Base-by-base conservation (phyloP, 78 protist species). In the Paratrimastix pyriformis region DNA sequence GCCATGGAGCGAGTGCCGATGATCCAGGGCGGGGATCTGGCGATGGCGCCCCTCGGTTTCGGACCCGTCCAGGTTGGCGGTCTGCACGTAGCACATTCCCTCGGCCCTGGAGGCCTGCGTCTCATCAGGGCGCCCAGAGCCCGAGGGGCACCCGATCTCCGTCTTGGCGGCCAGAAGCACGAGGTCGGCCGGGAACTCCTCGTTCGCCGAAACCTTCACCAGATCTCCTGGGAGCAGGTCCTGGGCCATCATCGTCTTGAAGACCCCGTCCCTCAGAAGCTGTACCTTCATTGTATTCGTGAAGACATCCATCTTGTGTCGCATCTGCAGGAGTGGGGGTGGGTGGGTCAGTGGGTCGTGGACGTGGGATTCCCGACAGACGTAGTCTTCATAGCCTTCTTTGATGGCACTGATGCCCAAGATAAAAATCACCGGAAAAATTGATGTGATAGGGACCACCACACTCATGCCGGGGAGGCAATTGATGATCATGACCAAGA, bases 21-120 rank as follows among this genome's bases (percentile, higher is more conserved):
- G n/a, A n/a, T n/a, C n/a, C n/a, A n/a, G n/a, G n/a, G n/a, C n/a
- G n/a, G n/a, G n/a, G n/a, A n/a, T n/a, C n/a, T n/a, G n/a, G n/a
- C n/a, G n/a, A n/a, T n/a, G n/a, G n/a, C n/a, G n/a, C n/a, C n/a
- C n/a, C n/a, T n/a, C n/a, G n/a, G n/a, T n/a, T n/a, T n/a, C n/a
- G n/a, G n/a, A n/a, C 38, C 79, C 79, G 40, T 75, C 79, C 26
- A 75, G 46, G 40, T 75, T 75, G 30, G n/a, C 30, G 7, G 79
- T 75, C n/a, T 75, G 29, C 3, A 75, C 69, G 46, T 75, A 75
- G 52, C 76, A 72, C 13, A 46, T 72, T 4, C 76, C 65, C 13
- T 70, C 37, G 15, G 15, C 39, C 68, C 37, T 18, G 11, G 45
- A 35, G n/a, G n/a, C n/a, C n/a, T n/a, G n/a, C n/a, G n/a, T n/a